These are phyloP conservation scores for Effrenium voratum DNA, from an alignment of 73 alveolate species.

Conservation along the genomic window DNA sequence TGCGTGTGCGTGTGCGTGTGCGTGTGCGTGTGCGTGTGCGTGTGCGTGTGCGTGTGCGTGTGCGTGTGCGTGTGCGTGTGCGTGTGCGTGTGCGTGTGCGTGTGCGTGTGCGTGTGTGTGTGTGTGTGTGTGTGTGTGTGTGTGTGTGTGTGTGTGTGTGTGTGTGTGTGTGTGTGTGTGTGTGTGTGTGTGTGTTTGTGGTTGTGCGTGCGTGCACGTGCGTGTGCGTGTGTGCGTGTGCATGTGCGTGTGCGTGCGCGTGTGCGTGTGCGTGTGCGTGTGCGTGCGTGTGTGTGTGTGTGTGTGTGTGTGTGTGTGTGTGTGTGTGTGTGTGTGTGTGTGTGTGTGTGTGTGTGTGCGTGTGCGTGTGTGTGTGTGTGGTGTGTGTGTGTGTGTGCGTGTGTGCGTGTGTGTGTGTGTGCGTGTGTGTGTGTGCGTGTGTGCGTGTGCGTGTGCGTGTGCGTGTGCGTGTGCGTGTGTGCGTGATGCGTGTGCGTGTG, in stretches of 20 bases:
- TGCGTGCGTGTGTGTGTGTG: background rate
- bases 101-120: slow-evolving; percentile 8
- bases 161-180: background rate
- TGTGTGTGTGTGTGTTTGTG: too few relatives aligned
- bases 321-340: background rate
- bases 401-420: background rate
- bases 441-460: slow-evolving; percentile 1
- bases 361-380: too few relatives aligned
- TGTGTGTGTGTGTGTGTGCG: background rate
- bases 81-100: slow-evolving; percentile 13
- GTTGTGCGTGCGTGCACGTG: background rate
- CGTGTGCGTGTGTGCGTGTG: too few relatives aligned
- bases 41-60: slow-evolving; percentile 10
- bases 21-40: slow-evolving; percentile 13
- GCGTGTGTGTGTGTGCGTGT: background rate
- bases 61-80: slow-evolving; percentile 10
- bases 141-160: background rate
- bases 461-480: slow-evolving; percentile 14
- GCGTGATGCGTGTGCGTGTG: too few relatives aligned
- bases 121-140: background rate
- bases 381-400: too few relatives aligned
- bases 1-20: slow-evolving; percentile 7
- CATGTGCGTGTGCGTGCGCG: too few relatives aligned
- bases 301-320: background rate
- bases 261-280: too few relatives aligned